phyloP scores from a whole-genome alignment of 768 basidiomycete species.

The Termitomyces sp. region DNA sequence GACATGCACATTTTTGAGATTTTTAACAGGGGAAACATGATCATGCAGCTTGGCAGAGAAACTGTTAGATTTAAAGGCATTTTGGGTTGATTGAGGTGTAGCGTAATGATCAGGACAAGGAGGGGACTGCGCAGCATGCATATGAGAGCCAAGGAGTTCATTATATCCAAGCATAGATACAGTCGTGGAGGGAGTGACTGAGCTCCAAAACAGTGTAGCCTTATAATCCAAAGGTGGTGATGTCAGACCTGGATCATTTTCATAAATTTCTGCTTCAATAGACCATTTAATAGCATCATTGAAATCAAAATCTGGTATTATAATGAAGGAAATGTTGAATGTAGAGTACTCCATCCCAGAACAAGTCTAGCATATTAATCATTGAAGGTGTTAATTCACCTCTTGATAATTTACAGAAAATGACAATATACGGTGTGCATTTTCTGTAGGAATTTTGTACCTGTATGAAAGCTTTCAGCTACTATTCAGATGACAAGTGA shows the following conservation, averaged over 20 bases:
- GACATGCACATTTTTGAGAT: neutral
- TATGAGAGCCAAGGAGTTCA: neutral
- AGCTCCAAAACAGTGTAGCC: neutral
- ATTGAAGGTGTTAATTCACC: no score
- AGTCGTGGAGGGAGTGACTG: neutral
- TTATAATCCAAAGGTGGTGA: neutral
- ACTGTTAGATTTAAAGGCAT: neutral
- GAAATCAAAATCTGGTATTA: neutral
- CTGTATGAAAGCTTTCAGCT: no score
- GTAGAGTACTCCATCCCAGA: no score
- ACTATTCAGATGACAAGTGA: no score
- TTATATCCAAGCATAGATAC: neutral
- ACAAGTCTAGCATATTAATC: no score
- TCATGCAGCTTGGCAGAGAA: neutral
- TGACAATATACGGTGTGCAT: no score
- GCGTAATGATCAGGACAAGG: no score
- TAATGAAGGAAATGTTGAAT: no score
- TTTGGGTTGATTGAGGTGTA: neutral
- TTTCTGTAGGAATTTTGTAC: no score
- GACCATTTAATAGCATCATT: neutral
- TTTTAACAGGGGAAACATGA: neutral
- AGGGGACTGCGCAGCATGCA: no score
- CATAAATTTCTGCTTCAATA: neutral
- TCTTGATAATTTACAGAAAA: no score
- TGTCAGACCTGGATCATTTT: neutral